A percentile compares a stretch with the other conserved stretches of the same genome.
phyloP scores from a whole-genome alignment of 2,329 filamentous ascomycete species.

The Coniochaeta sp. region DNA sequence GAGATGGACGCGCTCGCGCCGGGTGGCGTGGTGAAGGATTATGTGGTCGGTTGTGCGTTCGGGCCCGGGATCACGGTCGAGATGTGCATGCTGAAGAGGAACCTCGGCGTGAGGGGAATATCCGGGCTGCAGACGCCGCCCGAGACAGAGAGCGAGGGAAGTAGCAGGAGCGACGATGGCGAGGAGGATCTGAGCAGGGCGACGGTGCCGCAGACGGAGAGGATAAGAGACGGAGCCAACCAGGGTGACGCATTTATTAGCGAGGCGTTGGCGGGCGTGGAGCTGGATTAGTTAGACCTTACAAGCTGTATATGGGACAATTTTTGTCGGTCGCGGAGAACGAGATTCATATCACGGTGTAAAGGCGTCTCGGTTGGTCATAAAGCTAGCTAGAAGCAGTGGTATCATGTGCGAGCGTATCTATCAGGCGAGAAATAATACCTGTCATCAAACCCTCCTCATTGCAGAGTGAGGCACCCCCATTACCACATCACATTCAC shows the following conservation, averaged over 20 bases:
- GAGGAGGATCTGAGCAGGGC: slow-evolving; percentile 12
- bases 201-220: slow-evolving; percentile 3
- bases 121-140: slow-evolving; percentile 43
- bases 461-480: neutral
- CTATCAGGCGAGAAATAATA: neutral
- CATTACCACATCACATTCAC: neutral
- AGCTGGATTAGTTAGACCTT: slow-evolving; percentile 17
- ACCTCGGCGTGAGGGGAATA: slow-evolving; percentile 20
- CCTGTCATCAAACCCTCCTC: neutral
- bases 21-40: slow-evolving; percentile 41
- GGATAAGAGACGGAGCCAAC: neutral
- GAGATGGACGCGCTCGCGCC: slow-evolving; percentile 53
- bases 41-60: slow-evolving; percentile 62
- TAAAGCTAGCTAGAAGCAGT: slow-evolving; percentile 1
- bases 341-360: neutral
- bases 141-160: slow-evolving; percentile 44
- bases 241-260: slow-evolving; percentile 18
- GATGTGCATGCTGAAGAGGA: slow-evolving; percentile 57
- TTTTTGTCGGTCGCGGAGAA: too few species aligned
- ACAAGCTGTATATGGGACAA: too few species aligned
- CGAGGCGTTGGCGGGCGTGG: slow-evolving; percentile 21
- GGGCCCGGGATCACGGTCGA: slow-evolving; percentile 63
- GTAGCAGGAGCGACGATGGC: slow-evolving; percentile 32
- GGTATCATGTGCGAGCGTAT: slow-evolving; percentile 1
- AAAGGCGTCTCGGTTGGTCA: neutral